These are phyloP conservation scores for Suillus discolor DNA, from an alignment of 768 basidiomycete genomes.

Conservation along the genomic window DNA sequence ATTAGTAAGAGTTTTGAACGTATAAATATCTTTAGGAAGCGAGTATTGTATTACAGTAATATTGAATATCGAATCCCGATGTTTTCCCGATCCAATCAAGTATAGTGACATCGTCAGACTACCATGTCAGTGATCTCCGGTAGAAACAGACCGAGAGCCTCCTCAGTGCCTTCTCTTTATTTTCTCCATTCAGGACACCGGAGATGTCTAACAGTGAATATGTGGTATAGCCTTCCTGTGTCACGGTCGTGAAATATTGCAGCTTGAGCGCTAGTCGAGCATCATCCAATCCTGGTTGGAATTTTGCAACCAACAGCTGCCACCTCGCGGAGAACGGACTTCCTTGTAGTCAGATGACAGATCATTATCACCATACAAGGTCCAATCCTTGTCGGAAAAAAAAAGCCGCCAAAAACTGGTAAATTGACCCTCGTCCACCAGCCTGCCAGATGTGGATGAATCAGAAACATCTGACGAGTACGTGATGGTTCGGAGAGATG, in stretches of 20 bases:
- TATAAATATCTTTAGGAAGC: neutral
- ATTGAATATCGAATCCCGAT: neutral
- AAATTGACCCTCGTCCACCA: slow-evolving; percentile 12
- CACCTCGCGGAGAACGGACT: slow-evolving; percentile 1
- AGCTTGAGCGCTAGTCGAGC: slow-evolving; percentile 1
- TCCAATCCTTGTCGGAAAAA: slow-evolving; percentile 10
- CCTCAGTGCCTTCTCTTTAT: neutral
- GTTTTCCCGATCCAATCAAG: neutral
- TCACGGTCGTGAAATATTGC: slow-evolving; percentile 1
- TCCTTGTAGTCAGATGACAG: slow-evolving; percentile 12
- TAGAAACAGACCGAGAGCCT: neutral
- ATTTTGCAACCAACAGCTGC: slow-evolving; percentile 9
- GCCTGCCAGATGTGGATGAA: neutral
- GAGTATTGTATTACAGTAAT: neutral
- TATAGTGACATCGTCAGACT: neutral
- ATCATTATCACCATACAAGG: slow-evolving; percentile 1
- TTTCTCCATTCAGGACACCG: neutral
- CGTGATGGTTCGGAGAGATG: slow-evolving; percentile 12
- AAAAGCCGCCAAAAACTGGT: slow-evolving; percentile 9
- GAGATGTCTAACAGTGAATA: slow-evolving; percentile 15
- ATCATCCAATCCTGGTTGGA: slow-evolving; percentile 10
- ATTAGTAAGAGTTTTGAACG: neutral
- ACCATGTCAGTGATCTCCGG: neutral
- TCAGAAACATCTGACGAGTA: slow-evolving; percentile 10
- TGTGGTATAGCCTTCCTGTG: slow-evolving; percentile 8